phyloP scores from a whole-genome alignment of 2,329 filamentous ascomycete genomes.

The Fusarium concolor region DNA sequence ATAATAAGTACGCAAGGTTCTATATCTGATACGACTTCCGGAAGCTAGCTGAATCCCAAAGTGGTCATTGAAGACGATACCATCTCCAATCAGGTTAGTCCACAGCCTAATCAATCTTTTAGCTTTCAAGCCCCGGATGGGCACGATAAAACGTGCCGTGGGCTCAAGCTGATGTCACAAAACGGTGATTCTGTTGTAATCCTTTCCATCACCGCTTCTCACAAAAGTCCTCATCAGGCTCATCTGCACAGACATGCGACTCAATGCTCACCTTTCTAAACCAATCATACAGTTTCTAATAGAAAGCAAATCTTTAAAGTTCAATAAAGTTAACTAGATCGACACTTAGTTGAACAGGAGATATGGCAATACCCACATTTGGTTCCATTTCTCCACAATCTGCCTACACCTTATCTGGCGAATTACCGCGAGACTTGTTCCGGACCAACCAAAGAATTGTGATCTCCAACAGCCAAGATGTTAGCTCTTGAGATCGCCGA shows the following conservation, averaged over 20 bases:
- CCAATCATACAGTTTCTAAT: neutral
- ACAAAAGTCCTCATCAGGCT: neutral
- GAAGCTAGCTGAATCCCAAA: neutral
- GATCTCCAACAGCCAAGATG: neutral
- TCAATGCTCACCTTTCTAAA: neutral
- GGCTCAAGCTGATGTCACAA: neutral
- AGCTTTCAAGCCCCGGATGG: neutral
- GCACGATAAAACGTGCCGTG: neutral
- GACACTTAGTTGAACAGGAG: neutral
- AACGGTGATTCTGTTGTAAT: neutral
- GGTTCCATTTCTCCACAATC: neutral
- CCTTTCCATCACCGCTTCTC: too few species aligned
- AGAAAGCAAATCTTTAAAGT: neutral
- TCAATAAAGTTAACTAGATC: conserved; percentile 3
- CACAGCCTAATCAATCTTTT: neutral
- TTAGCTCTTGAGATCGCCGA: neutral
- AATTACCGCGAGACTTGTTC: neutral
- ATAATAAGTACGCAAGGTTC: too few species aligned
- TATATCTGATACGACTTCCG: too few species aligned
- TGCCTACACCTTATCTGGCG: too few species aligned
- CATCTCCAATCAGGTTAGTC: neutral
- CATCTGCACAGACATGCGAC: neutral
- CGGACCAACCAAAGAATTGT: neutral
- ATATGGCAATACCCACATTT: neutral
- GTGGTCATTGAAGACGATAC: neutral